Percentiles rank a stretch among this genome's conserved stretches.
These are phyloP conservation scores for Umbellularia californica DNA, from an alignment of 164 flowering plant genomes.

Conservation along the genomic window DNA sequence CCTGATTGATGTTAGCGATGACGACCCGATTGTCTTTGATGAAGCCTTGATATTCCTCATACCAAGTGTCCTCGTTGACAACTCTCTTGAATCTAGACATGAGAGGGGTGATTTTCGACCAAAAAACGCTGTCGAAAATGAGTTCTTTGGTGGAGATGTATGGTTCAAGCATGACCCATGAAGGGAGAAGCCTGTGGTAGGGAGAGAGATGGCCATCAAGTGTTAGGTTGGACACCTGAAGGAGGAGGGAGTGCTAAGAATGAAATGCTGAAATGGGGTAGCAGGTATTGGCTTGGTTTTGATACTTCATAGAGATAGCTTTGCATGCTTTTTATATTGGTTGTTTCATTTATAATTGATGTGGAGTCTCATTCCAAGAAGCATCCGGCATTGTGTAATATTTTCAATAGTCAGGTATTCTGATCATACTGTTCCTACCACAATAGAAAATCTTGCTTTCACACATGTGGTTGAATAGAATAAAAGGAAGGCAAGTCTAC, in stretches of 20 bases:
- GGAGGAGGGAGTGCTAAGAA: neutral
- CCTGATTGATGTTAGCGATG: constrained; percentile 21
- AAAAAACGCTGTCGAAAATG: neutral
- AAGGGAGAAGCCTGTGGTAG: neutral
- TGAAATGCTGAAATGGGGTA: neutral
- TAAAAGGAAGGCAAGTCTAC: too few relatives aligned
- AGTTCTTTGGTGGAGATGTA: neutral
- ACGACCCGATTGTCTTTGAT: constrained; percentile 18
- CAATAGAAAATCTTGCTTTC: too few relatives aligned
- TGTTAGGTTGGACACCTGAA: neutral
- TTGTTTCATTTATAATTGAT: neutral
- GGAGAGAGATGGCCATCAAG: constrained; percentile 8
- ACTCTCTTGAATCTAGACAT: neutral
- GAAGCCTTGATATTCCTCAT: constrained; percentile 1
- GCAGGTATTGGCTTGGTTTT: neutral
- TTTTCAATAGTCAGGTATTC: too few relatives aligned
- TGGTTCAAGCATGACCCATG: neutral
- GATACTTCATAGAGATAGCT: neutral
- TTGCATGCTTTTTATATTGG: neutral
- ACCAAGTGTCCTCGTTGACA: neutral
- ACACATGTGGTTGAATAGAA: too few relatives aligned
- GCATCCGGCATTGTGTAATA: too few relatives aligned
- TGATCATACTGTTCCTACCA: too few relatives aligned
- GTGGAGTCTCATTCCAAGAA: neutral
- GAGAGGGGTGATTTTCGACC: constrained; percentile 5